A percentile compares a stretch with the other conserved stretches of the same genome.
These are phyloP conservation scores for Globisporangium parvum DNA, from an alignment of 352 stramenopile genomes.

Conservation along the genomic window DNA sequence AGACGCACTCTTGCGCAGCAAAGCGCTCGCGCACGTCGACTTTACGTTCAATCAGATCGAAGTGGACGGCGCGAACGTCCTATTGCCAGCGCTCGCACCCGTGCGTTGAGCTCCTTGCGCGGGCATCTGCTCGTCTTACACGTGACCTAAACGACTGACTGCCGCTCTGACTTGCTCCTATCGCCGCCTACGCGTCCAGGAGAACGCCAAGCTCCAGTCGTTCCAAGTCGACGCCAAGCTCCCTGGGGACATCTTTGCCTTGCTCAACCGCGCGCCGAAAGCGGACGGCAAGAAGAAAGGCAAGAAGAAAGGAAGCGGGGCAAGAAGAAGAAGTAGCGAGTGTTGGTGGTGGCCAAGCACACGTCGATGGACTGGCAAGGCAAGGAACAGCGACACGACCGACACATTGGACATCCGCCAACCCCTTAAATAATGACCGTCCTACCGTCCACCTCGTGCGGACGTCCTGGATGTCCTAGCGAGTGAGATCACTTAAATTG, in stretches of 20 bases:
- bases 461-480: neutral
- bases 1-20: slow-evolving; percentile 58
- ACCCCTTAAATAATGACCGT: neutral
- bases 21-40: slow-evolving; percentile 62
- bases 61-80: slow-evolving; percentile 42
- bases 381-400: no score
- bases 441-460: no score
- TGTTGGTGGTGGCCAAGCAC: no score
- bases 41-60: slow-evolving; percentile 80
- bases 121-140: no score
- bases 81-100: slow-evolving; percentile 47
- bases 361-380: no score
- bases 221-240: slow-evolving; percentile 77
- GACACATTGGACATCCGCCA: no score
- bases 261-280: slow-evolving; percentile 66
- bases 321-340: slow-evolving; percentile 73
- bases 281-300: slow-evolving; percentile 74
- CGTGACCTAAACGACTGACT: no score
- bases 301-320: slow-evolving; percentile 50
- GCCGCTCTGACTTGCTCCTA: no score
- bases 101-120: slow-evolving; percentile 14
- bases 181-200: no score
- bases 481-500: slow-evolving; percentile 34
- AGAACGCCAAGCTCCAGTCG: slow-evolving; percentile 57
- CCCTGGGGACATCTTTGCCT: slow-evolving; percentile 57